These are phyloP conservation scores for Scutellaria minor DNA, from an alignment of 257 asterid genomes.

Conservation along the genomic window DNA sequence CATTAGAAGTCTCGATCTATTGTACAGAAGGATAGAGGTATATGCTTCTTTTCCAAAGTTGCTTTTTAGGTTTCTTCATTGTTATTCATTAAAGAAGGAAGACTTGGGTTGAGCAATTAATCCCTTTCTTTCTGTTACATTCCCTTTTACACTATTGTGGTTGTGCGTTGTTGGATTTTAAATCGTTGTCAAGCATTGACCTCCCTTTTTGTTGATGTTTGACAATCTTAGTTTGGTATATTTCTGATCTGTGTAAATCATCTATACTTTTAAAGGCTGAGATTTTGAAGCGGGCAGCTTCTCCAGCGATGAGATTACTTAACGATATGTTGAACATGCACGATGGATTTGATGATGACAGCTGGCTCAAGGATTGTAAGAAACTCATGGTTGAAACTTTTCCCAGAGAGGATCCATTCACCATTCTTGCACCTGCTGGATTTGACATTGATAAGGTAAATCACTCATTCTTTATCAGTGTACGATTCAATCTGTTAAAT, in stretches of 20 bases:
- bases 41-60: slow-evolving; percentile 33
- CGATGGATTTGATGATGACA: slow-evolving; percentile 84
- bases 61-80: slow-evolving; percentile 18
- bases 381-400: slow-evolving; percentile 80
- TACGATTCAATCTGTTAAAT: neutral
- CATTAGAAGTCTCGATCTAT: slow-evolving; percentile 90
- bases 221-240: neutral
- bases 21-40: slow-evolving; percentile 97
- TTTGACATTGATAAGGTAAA: slow-evolving; percentile 85
- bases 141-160: neutral
- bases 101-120: neutral
- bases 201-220: neutral
- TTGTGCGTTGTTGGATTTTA: neutral
- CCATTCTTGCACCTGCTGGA: slow-evolving; percentile 89
- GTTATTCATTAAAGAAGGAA: neutral
- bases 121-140: neutral
- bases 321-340: slow-evolving; percentile 85
- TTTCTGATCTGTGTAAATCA: slow-evolving; percentile 1
- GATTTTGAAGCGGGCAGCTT: slow-evolving; percentile 85
- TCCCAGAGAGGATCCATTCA: slow-evolving; percentile 96
- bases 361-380: slow-evolving; percentile 87
- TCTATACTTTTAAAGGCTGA: slow-evolving; percentile 56
- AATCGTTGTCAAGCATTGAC: neutral
- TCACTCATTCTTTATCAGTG: neutral
- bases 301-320: slow-evolving; percentile 90